Conservation (phyloP, 129 eudicot genomes). For the Helianthus tuberosus region DNA sequence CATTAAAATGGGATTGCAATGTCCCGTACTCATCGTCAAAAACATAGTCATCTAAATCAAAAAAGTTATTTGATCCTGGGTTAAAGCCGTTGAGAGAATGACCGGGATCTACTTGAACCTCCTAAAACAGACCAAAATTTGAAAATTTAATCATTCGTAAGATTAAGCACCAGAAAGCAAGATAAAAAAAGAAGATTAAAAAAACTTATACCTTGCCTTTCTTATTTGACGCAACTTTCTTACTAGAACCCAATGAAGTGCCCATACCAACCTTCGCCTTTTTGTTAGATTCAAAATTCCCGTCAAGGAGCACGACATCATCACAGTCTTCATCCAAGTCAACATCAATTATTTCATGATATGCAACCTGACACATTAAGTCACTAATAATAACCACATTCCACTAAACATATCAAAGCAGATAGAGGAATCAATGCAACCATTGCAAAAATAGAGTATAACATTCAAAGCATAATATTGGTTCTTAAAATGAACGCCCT, state of each 20-base stretch:
- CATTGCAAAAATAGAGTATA: background rate
- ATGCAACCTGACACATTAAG: conserved; percentile 35
- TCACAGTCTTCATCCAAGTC: conserved; percentile 69
- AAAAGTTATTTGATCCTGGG: conserved; percentile 33
- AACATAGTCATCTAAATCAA: conserved; percentile 42
- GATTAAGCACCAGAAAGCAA: conserved; percentile 10
- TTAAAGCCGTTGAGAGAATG: conserved; percentile 21
- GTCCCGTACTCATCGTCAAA: conserved; percentile 47
- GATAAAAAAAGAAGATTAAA: background rate
- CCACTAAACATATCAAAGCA: background rate
- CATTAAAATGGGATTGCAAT: conserved; percentile 80
- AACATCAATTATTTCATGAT: conserved; percentile 67
- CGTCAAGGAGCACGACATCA: conserved; percentile 44
- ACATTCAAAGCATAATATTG: no score
- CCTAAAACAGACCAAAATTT: conserved; percentile 15
- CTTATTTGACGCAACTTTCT: conserved; percentile 14
- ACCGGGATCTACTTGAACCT: background rate
- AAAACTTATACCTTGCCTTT: conserved; percentile 25
- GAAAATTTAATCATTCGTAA: background rate
- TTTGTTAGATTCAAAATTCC: conserved; percentile 26
- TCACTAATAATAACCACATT: conserved; percentile 8
- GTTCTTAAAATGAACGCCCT: no score
- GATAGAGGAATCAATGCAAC: background rate
- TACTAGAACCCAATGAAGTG: conserved; percentile 26
- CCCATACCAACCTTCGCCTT: conserved; percentile 45